phyloP scores from a whole-genome alignment of 1,139 yeast species.

The Zygosaccharomyces pseudobailii region DNA sequence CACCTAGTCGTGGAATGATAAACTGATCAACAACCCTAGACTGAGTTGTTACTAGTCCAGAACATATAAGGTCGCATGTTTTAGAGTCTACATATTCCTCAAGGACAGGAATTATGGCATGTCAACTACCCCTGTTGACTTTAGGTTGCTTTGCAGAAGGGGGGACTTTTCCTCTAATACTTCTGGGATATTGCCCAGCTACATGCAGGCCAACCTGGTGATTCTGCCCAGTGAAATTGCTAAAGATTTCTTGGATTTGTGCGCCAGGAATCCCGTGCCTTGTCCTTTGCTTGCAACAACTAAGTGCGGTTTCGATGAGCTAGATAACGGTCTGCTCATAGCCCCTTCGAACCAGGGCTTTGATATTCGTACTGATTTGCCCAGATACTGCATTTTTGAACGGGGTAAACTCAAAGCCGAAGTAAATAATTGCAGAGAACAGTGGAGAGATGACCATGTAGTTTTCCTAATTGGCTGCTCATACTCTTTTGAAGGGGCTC shows the following conservation, averaged over 20 bases:
- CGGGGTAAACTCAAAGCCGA: slow-evolving; percentile 28
- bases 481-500: slow-evolving; percentile 36
- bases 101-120: background rate
- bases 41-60: too few species aligned
- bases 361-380: slow-evolving; percentile 35
- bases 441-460: slow-evolving; percentile 34
- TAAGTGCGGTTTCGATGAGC: slow-evolving; percentile 22
- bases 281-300: slow-evolving; percentile 34
- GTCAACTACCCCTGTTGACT: slow-evolving; percentile 8
- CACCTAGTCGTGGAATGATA: background rate
- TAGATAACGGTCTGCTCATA: slow-evolving; percentile 17
- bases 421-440: slow-evolving; percentile 24
- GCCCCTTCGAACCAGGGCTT: slow-evolving; percentile 17
- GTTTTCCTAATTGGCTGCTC: slow-evolving; percentile 40
- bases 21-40: too few species aligned
- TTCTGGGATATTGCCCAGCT: slow-evolving; percentile 33
- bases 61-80: background rate
- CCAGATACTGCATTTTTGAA: slow-evolving; percentile 33
- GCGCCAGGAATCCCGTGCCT: slow-evolving; percentile 36
- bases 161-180: slow-evolving; percentile 24
- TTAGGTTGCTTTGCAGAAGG: slow-evolving; percentile 20
- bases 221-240: slow-evolving; percentile 33
- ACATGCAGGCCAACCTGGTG: slow-evolving; percentile 36
- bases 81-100: background rate
- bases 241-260: slow-evolving; percentile 33